phyloP scores from a whole-genome alignment of 805 yeast genomes.

The Yarrowia hollandica region DNA sequence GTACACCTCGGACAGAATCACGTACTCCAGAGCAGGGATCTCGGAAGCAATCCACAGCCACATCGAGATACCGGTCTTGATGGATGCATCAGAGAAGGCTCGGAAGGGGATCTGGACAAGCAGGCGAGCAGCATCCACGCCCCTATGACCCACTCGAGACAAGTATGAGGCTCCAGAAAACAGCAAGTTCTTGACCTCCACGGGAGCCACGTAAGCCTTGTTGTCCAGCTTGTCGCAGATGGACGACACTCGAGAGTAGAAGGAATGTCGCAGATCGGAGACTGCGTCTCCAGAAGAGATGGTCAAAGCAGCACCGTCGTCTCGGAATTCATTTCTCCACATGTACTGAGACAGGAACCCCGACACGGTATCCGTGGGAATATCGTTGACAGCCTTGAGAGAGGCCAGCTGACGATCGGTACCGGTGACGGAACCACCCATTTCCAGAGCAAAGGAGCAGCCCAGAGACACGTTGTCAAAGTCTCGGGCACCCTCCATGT shows the following conservation, averaged over 20 bases:
- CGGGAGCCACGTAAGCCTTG: conserved; percentile 35
- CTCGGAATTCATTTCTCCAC: conserved; percentile 55
- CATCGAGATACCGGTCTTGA: conserved; percentile 66
- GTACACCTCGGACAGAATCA: conserved; percentile 68
- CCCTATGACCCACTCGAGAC: conserved; percentile 38
- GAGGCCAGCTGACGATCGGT: conserved; percentile 64
- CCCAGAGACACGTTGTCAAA: conserved; percentile 65
- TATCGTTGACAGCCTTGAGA: conserved; percentile 42
- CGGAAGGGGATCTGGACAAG: conserved; percentile 61
- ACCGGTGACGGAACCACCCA: conserved; percentile 74
- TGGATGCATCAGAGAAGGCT: conserved; percentile 56
- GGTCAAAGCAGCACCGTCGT: conserved; percentile 10
- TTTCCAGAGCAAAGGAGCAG: conserved; percentile 83
- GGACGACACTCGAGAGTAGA: conserved; percentile 35
- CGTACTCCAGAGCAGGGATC: conserved; percentile 55
- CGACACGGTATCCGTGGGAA: conserved; percentile 57
- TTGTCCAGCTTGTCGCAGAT: conserved; percentile 33
- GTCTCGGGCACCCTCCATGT: conserved; percentile 43
- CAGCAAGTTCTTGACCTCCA: conserved; percentile 36
- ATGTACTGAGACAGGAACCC: conserved; percentile 74
- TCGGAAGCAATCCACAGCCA: conserved; percentile 82
- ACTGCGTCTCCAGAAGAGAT: background rate
- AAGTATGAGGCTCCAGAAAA: conserved; percentile 46
- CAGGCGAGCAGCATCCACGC: conserved; percentile 34
- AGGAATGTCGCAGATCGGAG: conserved; percentile 30